Percentiles rank a stretch among this genome's conserved stretches.
Conservation (phyloP, 805 yeast genomes). For the Yamadazyma insecticola region DNA sequence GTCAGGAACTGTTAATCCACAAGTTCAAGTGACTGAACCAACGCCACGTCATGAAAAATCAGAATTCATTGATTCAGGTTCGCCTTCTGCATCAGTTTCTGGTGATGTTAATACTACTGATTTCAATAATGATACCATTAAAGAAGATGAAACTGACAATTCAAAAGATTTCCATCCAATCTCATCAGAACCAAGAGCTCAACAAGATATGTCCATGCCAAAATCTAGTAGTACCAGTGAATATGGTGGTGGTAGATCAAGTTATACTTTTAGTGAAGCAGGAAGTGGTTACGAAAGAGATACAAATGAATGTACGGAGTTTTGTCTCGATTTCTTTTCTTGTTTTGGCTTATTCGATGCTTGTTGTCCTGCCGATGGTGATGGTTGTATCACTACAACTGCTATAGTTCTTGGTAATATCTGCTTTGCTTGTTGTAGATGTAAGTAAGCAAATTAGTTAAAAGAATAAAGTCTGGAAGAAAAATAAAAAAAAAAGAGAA, state of each 20-base stretch:
- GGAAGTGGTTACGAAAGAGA: conserved; percentile 36
- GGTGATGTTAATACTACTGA: not conserved
- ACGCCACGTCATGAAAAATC: conserved; percentile 10
- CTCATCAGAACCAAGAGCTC: conserved; percentile 11
- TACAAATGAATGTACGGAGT: conserved; percentile 37
- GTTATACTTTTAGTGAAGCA: conserved; percentile 18
- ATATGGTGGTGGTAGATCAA: conserved; percentile 11
- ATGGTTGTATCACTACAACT: conserved; percentile 33
- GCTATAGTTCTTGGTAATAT: conserved; percentile 36
- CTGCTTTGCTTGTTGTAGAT: conserved; percentile 29
- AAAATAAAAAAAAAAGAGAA: too few species aligned
- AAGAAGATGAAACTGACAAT: conserved; percentile 1
- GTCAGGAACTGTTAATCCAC: conserved; percentile 2
- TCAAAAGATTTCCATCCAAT: conserved; percentile 7
- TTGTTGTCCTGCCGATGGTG: conserved; percentile 39
- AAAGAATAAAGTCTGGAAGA: too few species aligned
- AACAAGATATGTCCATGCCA: conserved; percentile 11
- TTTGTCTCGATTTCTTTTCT: conserved; percentile 30
- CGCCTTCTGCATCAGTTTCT: not conserved
- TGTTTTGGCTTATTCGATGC: conserved; percentile 39
- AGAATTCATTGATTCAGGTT: conserved; percentile 5
- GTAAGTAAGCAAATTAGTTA: conserved; percentile 15
- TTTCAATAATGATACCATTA: not conserved
- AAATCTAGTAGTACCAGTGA: conserved; percentile 3
- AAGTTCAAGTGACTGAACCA: conserved; percentile 9